Percentiles rank a stretch among this genome's conserved stretches.
These are phyloP conservation scores for Agrocybe chaxingu DNA, from an alignment of 768 basidiomycete species.

Conservation along the genomic window DNA sequence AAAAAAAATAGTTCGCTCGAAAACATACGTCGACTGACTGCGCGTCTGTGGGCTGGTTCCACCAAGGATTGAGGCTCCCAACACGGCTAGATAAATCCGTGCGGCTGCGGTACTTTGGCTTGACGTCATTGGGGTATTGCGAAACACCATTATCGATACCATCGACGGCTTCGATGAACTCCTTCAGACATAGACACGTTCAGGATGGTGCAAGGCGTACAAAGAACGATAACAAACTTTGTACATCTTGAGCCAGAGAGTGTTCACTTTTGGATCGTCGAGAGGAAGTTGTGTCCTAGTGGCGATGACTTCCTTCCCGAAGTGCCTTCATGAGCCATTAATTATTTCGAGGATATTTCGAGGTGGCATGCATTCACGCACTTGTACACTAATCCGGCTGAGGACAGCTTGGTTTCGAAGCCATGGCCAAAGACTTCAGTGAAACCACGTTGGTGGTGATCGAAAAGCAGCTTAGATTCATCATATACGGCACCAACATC, in stretches of 20 bases:
- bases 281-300: slow-evolving; percentile 45
- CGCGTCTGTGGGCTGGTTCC: slow-evolving; percentile 81
- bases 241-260: slow-evolving; percentile 89
- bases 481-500: slow-evolving; percentile 96
- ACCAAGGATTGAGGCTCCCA: slow-evolving; percentile 80
- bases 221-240: slow-evolving; percentile 39
- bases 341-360: background rate
- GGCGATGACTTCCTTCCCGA: slow-evolving; percentile 83
- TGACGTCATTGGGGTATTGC: slow-evolving; percentile 66
- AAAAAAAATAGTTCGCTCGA: background rate
- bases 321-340: slow-evolving; percentile 55
- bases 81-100: slow-evolving; percentile 89
- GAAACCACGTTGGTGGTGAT: slow-evolving; percentile 97
- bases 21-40: slow-evolving; percentile 66
- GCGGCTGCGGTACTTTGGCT: slow-evolving; percentile 67
- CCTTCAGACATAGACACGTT: slow-evolving; percentile 36
- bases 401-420: slow-evolving; percentile 85
- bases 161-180: slow-evolving; percentile 93
- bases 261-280: slow-evolving; percentile 63
- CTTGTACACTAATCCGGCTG: slow-evolving; percentile 97
- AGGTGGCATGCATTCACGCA: slow-evolving; percentile 29
- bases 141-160: slow-evolving; percentile 94
- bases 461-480: slow-evolving; percentile 72
- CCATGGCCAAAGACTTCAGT: slow-evolving; percentile 85
- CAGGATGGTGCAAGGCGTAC: background rate